Conservation (phyloP, 2,329 filamentous ascomycete genomes). For the Alternaria sp. region DNA sequence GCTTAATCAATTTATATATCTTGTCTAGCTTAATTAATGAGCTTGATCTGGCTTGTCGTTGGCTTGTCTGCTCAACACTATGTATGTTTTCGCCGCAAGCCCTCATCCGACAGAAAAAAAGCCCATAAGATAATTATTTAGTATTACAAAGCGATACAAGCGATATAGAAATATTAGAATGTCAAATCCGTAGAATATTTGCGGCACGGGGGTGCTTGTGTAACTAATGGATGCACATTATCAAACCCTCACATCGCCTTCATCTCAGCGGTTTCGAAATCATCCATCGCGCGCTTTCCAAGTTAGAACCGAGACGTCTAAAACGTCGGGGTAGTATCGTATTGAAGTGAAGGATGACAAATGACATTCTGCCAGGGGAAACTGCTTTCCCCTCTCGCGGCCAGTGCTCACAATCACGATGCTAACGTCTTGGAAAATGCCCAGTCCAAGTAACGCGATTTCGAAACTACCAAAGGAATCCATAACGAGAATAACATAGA, state of each 20-base stretch:
- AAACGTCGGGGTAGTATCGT: conserved; percentile 2
- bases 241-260: not conserved
- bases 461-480: not conserved
- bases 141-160: no score
- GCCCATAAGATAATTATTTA: no score
- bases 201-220: no score
- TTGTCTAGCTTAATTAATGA: no score
- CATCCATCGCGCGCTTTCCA: not conserved
- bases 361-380: not conserved
- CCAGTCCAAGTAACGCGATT: not conserved
- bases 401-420: not conserved
- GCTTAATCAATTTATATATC: no score
- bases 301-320: not conserved
- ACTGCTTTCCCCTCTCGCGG: not conserved
- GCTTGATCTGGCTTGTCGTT: no score
- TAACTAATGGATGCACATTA: not conserved
- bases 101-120: no score
- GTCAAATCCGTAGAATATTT: no score
- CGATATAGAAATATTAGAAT: no score
- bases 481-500: not conserved
- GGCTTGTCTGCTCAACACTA: no score
- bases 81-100: no score
- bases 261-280: not conserved
- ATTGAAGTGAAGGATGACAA: not conserved
- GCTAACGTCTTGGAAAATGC: conserved; percentile 5